Evolutionary conservation across 1,284 basidiomycete species (phyloP).

Genomic region (Schizopora paradoxa): DNA sequence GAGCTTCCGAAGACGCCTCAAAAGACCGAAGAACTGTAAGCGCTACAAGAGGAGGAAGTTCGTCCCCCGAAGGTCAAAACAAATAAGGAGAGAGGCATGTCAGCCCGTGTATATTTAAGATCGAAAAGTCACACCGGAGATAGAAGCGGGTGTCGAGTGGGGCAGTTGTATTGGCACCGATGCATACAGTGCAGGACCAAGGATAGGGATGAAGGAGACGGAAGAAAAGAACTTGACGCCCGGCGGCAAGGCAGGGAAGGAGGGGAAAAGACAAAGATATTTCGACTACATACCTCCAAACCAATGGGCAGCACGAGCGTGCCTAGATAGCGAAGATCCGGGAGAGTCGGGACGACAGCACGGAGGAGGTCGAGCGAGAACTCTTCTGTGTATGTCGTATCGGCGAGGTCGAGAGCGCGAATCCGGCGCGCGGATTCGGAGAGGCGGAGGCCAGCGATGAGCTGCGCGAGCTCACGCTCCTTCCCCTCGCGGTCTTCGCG

Average conservation of each 20-base stretch:
- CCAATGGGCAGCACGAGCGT: slow-evolving; percentile 53
- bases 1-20: slow-evolving; percentile 46
- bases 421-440: slow-evolving; percentile 37
- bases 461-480: slow-evolving; percentile 41
- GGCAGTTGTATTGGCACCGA: too few species aligned
- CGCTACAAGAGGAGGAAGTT: slow-evolving; percentile 35
- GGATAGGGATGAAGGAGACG: background rate
- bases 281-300: slow-evolving; percentile 32
- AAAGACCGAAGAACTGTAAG: slow-evolving; percentile 51
- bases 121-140: too few species aligned
- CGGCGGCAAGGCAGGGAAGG: slow-evolving; percentile 12
- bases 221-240: slow-evolving; percentile 5
- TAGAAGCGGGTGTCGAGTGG: too few species aligned
- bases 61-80: too few species aligned
- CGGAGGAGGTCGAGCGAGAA: slow-evolving; percentile 49
- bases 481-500: slow-evolving; percentile 42
- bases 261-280: background rate
- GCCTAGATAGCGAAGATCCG: slow-evolving; percentile 52
- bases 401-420: slow-evolving; percentile 52
- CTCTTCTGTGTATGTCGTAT: slow-evolving; percentile 46
- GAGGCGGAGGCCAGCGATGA: slow-evolving; percentile 40
- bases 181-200: slow-evolving; percentile 4
- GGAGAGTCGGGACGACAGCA: slow-evolving; percentile 30
- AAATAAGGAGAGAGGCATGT: too few species aligned
- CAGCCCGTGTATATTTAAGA: too few species aligned